Conservation (phyloP, 257 asterid genomes). For the Petrea volubilis region DNA sequence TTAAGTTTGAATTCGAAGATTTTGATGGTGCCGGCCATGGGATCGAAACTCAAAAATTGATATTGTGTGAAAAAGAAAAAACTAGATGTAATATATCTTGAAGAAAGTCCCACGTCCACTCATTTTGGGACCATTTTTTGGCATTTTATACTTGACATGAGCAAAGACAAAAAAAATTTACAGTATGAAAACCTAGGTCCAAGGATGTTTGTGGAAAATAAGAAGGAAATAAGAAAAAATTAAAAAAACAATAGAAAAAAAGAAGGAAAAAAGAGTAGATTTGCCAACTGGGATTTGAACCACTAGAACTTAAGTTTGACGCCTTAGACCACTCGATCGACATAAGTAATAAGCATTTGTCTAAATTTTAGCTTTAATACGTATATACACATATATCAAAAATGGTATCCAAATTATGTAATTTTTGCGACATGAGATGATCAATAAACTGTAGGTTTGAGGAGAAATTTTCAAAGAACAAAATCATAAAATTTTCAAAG, state of each 20-base stretch:
- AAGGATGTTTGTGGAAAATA: not conserved
- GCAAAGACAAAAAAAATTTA: not conserved
- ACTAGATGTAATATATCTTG: constrained; percentile 8
- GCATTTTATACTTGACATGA: not conserved
- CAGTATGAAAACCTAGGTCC: not conserved
- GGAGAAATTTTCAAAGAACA: too few species aligned
- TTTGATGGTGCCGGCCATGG: too few species aligned
- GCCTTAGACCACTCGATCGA: constrained; percentile 98
- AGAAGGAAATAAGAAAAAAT: not conserved
- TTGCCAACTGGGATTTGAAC: constrained; percentile 83
- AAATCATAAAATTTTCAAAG: too few species aligned
- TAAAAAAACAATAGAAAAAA: not conserved
- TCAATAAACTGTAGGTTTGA: too few species aligned
- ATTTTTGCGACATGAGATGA: too few species aligned
- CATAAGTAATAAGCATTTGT: constrained; percentile 35
- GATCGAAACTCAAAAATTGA: too few species aligned
- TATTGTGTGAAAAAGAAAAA: not conserved
- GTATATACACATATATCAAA: too few species aligned
- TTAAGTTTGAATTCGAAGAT: too few species aligned
- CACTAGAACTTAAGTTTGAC: constrained; percentile 99
- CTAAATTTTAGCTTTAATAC: too few species aligned
- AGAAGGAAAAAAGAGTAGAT: not conserved
- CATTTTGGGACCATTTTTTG: constrained; percentile 31
- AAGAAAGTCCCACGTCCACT: constrained; percentile 16
- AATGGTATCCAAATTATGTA: too few species aligned